Percentiles rank a stretch among this genome's conserved stretches.
Evolutionary conservation across 2,329 filamentous ascomycete species (phyloP).

Genomic region (Rutstroemia sp.): DNA sequence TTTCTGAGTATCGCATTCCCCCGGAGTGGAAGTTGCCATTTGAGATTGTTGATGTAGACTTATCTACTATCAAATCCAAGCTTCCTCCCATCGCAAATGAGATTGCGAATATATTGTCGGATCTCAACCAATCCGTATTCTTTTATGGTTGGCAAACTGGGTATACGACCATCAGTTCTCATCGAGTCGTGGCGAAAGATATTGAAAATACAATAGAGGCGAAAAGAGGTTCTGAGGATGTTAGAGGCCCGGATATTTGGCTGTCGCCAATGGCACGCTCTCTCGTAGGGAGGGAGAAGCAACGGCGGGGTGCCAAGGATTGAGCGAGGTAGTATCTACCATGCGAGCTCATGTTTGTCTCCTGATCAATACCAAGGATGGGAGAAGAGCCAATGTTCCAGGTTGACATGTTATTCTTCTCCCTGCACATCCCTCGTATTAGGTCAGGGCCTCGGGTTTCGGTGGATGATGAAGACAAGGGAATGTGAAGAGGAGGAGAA

Average conservation of each 20-base stretch:
- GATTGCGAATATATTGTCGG: conserved; percentile 41
- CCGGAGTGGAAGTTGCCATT: conserved; percentile 51
- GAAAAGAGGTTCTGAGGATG: conserved; percentile 37
- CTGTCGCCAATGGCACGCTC: conserved; percentile 57
- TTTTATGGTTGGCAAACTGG: conserved; percentile 55
- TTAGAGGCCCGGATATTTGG: conserved; percentile 54
- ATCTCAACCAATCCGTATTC: conserved; percentile 61
- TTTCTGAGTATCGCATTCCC: conserved; percentile 49
- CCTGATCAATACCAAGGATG: not conserved
- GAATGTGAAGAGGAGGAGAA: no score
- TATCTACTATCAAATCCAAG: conserved; percentile 29
- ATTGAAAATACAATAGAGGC: conserved; percentile 52
- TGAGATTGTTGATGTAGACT: conserved; percentile 39
- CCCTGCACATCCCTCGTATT: no score
- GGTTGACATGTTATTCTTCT: no score
- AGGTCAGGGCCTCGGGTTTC: no score
- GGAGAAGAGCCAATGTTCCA: no score
- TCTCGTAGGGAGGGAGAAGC: conserved; percentile 59
- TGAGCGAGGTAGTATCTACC: not conserved
- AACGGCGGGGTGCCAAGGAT: conserved; percentile 2
- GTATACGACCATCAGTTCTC: conserved; percentile 58
- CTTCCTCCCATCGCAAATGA: conserved; percentile 39
- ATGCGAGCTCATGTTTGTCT: not conserved
- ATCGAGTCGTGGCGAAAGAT: conserved; percentile 54
- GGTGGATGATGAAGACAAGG: no score